These are phyloP conservation scores for Cyberlindnera maritima DNA, from an alignment of 805 yeast genomes.

Conservation along the genomic window DNA sequence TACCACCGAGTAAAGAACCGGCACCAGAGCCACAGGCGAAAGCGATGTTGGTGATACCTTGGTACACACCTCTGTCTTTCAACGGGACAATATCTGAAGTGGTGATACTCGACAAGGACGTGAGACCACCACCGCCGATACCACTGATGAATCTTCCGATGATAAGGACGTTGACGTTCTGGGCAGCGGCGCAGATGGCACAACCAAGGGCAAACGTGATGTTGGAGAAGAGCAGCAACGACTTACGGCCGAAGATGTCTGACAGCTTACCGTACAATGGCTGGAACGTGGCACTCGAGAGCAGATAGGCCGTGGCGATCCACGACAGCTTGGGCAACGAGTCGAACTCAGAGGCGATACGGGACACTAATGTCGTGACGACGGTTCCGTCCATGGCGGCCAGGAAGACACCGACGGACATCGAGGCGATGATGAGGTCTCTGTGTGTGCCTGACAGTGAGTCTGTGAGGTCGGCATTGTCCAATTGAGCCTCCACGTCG, in stretches of 20 bases:
- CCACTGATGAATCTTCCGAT: constrained; percentile 71
- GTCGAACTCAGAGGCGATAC: constrained; percentile 67
- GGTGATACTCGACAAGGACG: constrained; percentile 69
- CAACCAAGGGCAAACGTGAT: constrained; percentile 56
- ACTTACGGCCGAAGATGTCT: constrained; percentile 69
- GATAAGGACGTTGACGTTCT: constrained; percentile 46
- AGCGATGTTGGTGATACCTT: constrained; percentile 75
- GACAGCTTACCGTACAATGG: constrained; percentile 70
- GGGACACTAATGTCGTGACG: constrained; percentile 61
- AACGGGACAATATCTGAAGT: constrained; percentile 76
- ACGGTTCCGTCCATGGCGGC: constrained; percentile 69
- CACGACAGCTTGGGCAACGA: constrained; percentile 63
- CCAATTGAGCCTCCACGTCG: constrained; percentile 11
- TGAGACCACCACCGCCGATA: constrained; percentile 87
- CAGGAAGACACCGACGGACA: constrained; percentile 49
- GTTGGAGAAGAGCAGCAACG: constrained; percentile 49
- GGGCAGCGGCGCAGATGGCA: constrained; percentile 51
- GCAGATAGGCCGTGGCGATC: constrained; percentile 69
- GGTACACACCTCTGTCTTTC: constrained; percentile 75
- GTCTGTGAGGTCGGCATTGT: not conserved
- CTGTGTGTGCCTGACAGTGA: constrained; percentile 18
- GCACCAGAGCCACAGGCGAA: constrained; percentile 74
- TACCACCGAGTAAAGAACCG: constrained; percentile 67
- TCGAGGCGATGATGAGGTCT: constrained; percentile 37
- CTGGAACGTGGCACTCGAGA: constrained; percentile 71